These are phyloP conservation scores for Theileria orientalis DNA, from an alignment of 169 alveolate genomes.

Conservation along the genomic window DNA sequence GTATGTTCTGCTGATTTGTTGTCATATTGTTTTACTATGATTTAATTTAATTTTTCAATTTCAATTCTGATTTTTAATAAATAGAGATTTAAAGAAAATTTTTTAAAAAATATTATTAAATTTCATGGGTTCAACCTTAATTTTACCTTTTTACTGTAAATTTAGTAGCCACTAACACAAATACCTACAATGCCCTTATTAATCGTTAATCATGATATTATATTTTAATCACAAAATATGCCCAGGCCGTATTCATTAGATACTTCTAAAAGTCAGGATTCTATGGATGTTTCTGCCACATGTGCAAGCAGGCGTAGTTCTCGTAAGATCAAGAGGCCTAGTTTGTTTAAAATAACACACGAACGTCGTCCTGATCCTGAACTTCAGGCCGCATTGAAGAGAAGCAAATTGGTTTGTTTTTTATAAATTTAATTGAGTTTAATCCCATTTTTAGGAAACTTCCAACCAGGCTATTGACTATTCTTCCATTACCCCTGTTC, in stretches of 20 bases:
- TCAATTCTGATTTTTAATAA: no score
- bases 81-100: no score
- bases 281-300: not conserved
- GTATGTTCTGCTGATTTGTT: no score
- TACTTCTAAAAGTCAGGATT: not conserved
- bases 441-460: conserved; percentile 26
- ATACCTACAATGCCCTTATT: not conserved
- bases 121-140: no score
- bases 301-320: conserved; percentile 28
- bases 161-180: not conserved
- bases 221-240: not conserved
- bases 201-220: not conserved
- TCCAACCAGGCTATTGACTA: conserved; percentile 21
- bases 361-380: conserved; percentile 58
- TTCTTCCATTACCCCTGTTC: conserved; percentile 56
- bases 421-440: no score
- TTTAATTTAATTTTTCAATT: no score
- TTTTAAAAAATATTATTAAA: no score
- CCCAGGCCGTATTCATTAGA: not conserved
- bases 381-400: conserved; percentile 70
- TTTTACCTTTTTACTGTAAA: no score
- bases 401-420: conserved; percentile 67
- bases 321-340: conserved; percentile 23
- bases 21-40: no score
- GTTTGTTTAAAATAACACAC: conserved; percentile 44